phyloP scores from a whole-genome alignment of 495 filamentous ascomycete species.

The Lepraria neglecta region DNA sequence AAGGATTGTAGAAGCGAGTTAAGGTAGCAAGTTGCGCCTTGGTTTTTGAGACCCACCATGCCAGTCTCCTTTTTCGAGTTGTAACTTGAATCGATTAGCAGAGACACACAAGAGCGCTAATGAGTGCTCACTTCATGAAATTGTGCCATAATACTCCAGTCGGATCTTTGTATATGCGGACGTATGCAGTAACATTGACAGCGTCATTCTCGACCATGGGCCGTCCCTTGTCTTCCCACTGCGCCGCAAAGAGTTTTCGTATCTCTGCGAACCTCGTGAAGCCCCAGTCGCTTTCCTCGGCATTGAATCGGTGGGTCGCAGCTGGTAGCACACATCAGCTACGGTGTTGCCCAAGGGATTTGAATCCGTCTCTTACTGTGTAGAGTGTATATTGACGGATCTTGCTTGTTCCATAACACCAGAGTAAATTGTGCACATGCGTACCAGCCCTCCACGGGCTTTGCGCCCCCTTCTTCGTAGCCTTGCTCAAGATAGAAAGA shows the following conservation, averaged over 20 bases:
- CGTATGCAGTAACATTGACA: slow-evolving; percentile 85
- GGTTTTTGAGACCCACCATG: slow-evolving; percentile 93
- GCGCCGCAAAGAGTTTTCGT: slow-evolving; percentile 66
- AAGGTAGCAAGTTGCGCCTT: slow-evolving; percentile 96
- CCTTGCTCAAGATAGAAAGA: slow-evolving; percentile 98
- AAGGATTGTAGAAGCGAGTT: slow-evolving; percentile 96
- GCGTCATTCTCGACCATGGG: slow-evolving; percentile 85
- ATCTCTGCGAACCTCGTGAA: slow-evolving; percentile 90
- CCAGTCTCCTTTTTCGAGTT: slow-evolving; percentile 98
- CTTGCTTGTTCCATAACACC: slow-evolving; percentile 87
- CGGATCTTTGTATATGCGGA: slow-evolving; percentile 90
- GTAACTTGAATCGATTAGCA: slow-evolving; percentile 52
- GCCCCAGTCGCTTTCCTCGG: slow-evolving; percentile 97
- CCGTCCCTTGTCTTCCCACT: slow-evolving; percentile 60
- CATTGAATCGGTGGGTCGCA: slow-evolving; percentile 84
- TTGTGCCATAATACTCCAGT: slow-evolving; percentile 99
- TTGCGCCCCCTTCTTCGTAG: slow-evolving; percentile 51
- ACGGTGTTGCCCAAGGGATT: slow-evolving; percentile 17
- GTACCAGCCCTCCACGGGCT: slow-evolving; percentile 81
- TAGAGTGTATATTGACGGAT: slow-evolving; percentile 66
- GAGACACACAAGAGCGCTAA: neutral
- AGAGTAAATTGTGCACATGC: slow-evolving; percentile 94
- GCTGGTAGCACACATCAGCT: slow-evolving; percentile 34
- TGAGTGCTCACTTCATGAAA: slow-evolving; percentile 68
- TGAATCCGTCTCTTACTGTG: slow-evolving; percentile 46